Evolutionary conservation across 75 land plant species (phyloP).

Genomic region (Selaginella moellendorffii): DNA sequence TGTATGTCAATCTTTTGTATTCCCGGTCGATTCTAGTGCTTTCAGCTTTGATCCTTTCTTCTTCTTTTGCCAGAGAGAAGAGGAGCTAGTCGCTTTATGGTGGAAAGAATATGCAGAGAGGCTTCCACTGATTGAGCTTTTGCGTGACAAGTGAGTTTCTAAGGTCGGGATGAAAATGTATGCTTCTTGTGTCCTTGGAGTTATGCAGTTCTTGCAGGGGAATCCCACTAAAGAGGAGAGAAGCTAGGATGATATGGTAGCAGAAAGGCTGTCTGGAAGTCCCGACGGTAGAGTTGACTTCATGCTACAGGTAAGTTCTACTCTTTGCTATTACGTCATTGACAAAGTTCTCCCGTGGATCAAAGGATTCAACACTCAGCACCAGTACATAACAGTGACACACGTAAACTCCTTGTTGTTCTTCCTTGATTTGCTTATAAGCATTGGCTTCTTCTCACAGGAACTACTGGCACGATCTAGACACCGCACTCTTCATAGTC

Average conservation of each 20-base stretch:
- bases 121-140: conserved; percentile 30
- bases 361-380: conserved; percentile 90
- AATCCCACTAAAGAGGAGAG: conserved; percentile 18
- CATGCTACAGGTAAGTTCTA: conserved; percentile 71
- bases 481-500: conserved; percentile 93
- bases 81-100: conserved; percentile 77
- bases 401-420: conserved; percentile 47
- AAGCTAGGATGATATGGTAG: conserved; percentile 65
- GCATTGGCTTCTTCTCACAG: no score
- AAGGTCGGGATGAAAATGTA: background rate
- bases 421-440: background rate
- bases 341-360: background rate
- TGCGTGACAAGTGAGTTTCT: background rate
- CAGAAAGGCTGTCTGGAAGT: conserved; percentile 72
- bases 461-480: conserved; percentile 91
- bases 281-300: conserved; percentile 72
- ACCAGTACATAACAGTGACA: conserved; percentile 77
- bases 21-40: no score
- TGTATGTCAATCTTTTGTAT: no score
- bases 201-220: background rate
- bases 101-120: conserved; percentile 97
- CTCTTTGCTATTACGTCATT: background rate
- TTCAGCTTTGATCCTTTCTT: no score
- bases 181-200: background rate
- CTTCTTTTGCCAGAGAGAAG: conserved; percentile 48